Evolutionary conservation across 768 basidiomycete genomes (phyloP), one percentile per base, ranked within the genome.

Genomic region (Leccinum uliginosum): DNA sequence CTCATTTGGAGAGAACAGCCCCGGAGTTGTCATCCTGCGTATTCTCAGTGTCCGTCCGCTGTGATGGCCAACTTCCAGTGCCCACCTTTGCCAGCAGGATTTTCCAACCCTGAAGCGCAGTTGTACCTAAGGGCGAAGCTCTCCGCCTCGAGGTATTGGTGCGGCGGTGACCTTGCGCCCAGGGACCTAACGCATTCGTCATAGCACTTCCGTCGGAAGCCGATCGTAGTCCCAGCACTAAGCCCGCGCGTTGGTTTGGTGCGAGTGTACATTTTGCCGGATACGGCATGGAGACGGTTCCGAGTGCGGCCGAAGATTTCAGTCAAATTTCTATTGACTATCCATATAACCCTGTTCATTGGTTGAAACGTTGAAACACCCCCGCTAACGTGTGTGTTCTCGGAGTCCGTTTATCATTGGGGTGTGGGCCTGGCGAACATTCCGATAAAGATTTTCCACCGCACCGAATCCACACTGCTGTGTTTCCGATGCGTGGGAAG

Each of bases 91-190:
- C 40, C 40, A 43, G 59, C 61, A 61, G 53, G 59, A 55, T 43
- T 53, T 58, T 50, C 40, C 70, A 73, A 66, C 70, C 71, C 70
- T 73, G 70, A 63, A 50, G 53, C 61, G 67, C 67, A 73, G 67
- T 3, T 63, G 61, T 71, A 71, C 71, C 69, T 66, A 67, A 72
- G 57, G 52, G 62, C 45, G 58, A 71, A 66, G 50, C 29, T 61
- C 61, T 54, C 7, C 40, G 58, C 70, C 70, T 73, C 70, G 70
- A 70, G 70, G 70, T 61, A 62, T 68, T 32, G 54, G 70, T 71
- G 71, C 63, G 70, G 67, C 66, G 55, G 56, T 50, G 43, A 58
- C 53, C 58, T 70, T 71, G 64, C 69, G 68, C 62, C 64, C 57
- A 62, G 62, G 60, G 58, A 62, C 62, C n/a, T 32, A 50, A 58